Evolutionary conservation across 495 filamentous ascomycete species (phyloP).

Genomic region (Parachaetomium inaequale): DNA sequence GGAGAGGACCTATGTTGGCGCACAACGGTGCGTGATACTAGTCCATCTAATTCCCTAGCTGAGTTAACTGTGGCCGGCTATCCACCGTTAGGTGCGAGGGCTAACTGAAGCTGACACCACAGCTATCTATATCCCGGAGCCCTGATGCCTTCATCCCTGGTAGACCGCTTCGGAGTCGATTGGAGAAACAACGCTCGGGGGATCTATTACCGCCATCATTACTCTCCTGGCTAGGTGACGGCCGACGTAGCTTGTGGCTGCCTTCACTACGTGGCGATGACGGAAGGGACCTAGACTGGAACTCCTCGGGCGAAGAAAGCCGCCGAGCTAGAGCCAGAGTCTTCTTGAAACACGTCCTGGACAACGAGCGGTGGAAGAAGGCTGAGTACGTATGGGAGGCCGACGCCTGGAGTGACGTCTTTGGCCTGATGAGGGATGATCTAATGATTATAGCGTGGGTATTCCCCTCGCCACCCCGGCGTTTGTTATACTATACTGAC

Average conservation of each 20-base stretch:
- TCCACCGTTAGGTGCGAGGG: too few relatives aligned
- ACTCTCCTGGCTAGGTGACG: not conserved
- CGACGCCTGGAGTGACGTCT: slow-evolving; percentile 1
- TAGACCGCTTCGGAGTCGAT: too few relatives aligned
- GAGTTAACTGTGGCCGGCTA: too few relatives aligned
- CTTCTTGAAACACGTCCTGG: not conserved
- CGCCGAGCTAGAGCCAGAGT: not conserved
- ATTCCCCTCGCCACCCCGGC: not conserved
- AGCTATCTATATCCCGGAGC: too few relatives aligned
- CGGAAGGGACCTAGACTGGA: not conserved
- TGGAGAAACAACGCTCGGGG: not conserved
- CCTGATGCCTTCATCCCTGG: too few relatives aligned
- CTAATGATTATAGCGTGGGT: not conserved
- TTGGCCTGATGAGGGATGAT: slow-evolving; percentile 8
- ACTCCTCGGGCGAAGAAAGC: not conserved
- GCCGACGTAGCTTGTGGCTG: not conserved
- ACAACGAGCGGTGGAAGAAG: slow-evolving; percentile 7
- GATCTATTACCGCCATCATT: slow-evolving; percentile 2
- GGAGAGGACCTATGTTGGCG: too few relatives aligned
- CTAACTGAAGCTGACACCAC: too few relatives aligned
- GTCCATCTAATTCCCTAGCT: too few relatives aligned
- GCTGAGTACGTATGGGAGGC: slow-evolving; percentile 5
- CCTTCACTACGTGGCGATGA: not conserved
- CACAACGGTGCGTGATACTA: too few relatives aligned
- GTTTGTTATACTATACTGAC: not conserved